Evolutionary conservation across 2,329 filamentous ascomycete species (phyloP), one percentile per base, ranked within the genome.

Genomic region (Sclerotinia minor): DNA sequence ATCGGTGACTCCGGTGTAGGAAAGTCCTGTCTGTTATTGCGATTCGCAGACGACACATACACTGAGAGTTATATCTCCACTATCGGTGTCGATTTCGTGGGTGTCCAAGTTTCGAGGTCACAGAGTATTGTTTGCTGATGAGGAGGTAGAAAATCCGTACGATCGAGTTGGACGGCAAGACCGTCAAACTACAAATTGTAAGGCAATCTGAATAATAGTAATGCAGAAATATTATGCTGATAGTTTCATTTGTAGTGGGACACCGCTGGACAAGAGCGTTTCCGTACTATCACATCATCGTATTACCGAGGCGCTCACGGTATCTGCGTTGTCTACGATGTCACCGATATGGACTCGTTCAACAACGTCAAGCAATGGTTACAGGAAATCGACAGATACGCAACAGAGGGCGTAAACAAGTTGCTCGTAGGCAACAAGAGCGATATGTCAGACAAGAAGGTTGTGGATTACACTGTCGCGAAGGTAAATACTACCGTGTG

Each of bases 301-400:
- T 99, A 99, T 87, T 99, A 99, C 86, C 92, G 95, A 79, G 95
- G 95, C 78, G 95, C 95, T 74, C 95, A 98, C 83, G 95, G 95
- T 77, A 99, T 99, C 83, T 99, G 95, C 83, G 94, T 99, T 75
- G 95, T 99, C 80, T 99, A 98, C 87, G 95, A 99, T 89, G 95
- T 99, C 79, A 99, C 95, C 75, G 95, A 99, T 81, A 97, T 98
- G 94, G 95, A 98, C 81, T 97, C 92, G 41, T 99, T 99, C 92
- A 98, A 99, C 89, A 99, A 98, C 84, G 95, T 99, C 77, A 98
- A 99, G 91, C 95, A 99, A 86, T 99, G 95, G 95, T 88, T 99
- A 71, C 95, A 99, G 82, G 95, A 99, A 84, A 99, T 99, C 77
- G 95, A 99, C 84, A 90, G 95, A 80, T 98, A 99, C 78, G 95